Evolutionary conservation across 441 rosid species (phyloP).

Genomic region (Erodium chrysanthum): DNA sequence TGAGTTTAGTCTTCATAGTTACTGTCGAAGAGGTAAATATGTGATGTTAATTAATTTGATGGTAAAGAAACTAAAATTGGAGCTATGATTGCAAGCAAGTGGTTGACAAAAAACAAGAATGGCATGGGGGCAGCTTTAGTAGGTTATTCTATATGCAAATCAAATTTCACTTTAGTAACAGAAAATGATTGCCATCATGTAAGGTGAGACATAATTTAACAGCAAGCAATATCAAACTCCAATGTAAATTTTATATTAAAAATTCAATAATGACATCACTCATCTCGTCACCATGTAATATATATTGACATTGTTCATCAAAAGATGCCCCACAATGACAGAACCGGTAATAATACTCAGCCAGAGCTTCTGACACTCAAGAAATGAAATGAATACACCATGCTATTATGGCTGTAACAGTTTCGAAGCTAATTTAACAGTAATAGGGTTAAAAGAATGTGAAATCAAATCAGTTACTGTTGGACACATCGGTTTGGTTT

Average conservation of each 20-base stretch:
- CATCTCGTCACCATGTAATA: neutral
- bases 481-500: no score
- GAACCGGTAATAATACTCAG: neutral
- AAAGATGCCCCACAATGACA: neutral
- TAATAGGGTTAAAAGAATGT: neutral
- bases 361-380: neutral
- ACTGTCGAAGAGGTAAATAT: no score
- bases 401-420: neutral
- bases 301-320: neutral
- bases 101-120: no score
- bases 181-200: neutral
- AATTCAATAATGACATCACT: neutral
- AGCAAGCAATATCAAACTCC: neutral
- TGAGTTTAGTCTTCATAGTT: no score
- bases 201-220: neutral
- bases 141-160: neutral
- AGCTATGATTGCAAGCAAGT: no score
- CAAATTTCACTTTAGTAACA: neutral
- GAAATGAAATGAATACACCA: neutral
- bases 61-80: no score
- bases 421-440: neutral
- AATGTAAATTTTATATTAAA: neutral
- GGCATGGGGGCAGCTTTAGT: neutral
- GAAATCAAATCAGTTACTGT: no score
- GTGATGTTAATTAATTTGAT: no score